These are phyloP conservation scores for Orychophragmus violaceus DNA, from an alignment of 345 rosid genomes.

Conservation along the genomic window DNA sequence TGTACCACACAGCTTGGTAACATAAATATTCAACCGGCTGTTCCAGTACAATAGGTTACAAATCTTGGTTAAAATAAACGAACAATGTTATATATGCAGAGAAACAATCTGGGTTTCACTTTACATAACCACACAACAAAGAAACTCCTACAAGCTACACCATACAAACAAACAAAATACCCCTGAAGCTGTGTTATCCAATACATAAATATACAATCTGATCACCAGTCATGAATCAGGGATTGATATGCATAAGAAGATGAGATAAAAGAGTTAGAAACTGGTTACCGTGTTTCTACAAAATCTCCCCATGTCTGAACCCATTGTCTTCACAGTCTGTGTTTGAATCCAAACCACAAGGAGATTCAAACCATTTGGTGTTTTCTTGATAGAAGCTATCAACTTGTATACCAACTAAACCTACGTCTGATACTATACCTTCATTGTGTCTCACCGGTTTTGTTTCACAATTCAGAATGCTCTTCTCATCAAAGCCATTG, in stretches of 20 bases:
- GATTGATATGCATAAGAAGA: constrained; percentile 10
- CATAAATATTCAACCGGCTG: no score
- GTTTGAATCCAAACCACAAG: constrained; percentile 79
- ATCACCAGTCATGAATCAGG: constrained; percentile 5
- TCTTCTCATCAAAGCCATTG: constrained; percentile 83
- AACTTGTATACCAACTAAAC: constrained; percentile 87
- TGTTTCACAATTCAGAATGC: constrained; percentile 77
- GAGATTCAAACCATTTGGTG: constrained; percentile 94
- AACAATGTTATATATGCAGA: constrained; percentile 26
- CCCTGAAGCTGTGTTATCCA: constrained; percentile 1
- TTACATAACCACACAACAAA: constrained; percentile 25
- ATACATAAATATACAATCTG: constrained; percentile 24
- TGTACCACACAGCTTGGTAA: no score
- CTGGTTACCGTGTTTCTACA: constrained; percentile 35
- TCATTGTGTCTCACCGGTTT: constrained; percentile 64
- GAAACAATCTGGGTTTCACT: constrained; percentile 26
- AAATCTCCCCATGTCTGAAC: no score
- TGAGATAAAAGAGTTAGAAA: constrained; percentile 12
- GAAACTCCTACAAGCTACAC: constrained; percentile 12
- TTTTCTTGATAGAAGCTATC: constrained; percentile 97
- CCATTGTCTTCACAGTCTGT: no score
- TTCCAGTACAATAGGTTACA: no score
- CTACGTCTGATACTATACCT: constrained; percentile 77
- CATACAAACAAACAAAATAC: constrained; percentile 12
- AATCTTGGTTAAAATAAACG: not conserved